These are phyloP conservation scores for Penicillium sumatraense DNA, from an alignment of 2,329 filamentous ascomycete species.

Conservation along the genomic window DNA sequence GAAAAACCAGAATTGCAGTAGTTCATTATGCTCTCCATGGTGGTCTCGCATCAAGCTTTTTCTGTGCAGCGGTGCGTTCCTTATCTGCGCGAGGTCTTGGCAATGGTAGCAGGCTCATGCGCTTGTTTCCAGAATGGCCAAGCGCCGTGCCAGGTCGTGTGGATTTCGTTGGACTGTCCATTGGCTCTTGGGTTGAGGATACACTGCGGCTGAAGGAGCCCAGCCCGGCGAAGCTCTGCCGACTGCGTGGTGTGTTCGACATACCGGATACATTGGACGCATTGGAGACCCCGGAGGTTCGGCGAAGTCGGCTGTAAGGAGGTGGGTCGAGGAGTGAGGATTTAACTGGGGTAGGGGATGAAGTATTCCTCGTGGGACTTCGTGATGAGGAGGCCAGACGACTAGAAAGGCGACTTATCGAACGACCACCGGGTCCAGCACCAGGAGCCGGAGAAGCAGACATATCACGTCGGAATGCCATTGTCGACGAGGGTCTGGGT, in stretches of 20 bases:
- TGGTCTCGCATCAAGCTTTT: constrained; percentile 38
- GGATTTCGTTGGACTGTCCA: constrained; percentile 35
- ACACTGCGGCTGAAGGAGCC: constrained; percentile 34
- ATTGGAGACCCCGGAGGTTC: constrained; percentile 21
- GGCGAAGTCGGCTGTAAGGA: constrained; percentile 46
- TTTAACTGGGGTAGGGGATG: constrained; percentile 34
- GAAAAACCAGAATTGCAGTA: too few relatives aligned
- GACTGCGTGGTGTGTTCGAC: constrained; percentile 39
- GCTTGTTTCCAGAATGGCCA: constrained; percentile 43
- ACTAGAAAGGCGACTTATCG: constrained; percentile 40
- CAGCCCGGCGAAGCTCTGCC: constrained; percentile 44
- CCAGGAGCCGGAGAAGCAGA: constrained; percentile 45
- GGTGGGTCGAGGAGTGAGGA: constrained; percentile 44
- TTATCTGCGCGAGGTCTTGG: constrained; percentile 37
- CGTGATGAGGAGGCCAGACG: constrained; percentile 35
- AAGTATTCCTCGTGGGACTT: constrained; percentile 31
- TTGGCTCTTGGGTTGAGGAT: constrained; percentile 24
- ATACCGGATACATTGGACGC: constrained; percentile 19
- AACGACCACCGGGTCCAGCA: constrained; percentile 24
- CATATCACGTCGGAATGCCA: constrained; percentile 49
- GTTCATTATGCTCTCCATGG: constrained; percentile 34
- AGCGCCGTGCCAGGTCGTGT: constrained; percentile 44
- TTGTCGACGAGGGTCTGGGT: constrained; percentile 45
- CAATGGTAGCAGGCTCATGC: constrained; percentile 47
- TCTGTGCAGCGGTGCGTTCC: constrained; percentile 31